These are phyloP conservation scores for Luvunga scandens DNA, from an alignment of 345 rosid genomes.

Conservation along the genomic window DNA sequence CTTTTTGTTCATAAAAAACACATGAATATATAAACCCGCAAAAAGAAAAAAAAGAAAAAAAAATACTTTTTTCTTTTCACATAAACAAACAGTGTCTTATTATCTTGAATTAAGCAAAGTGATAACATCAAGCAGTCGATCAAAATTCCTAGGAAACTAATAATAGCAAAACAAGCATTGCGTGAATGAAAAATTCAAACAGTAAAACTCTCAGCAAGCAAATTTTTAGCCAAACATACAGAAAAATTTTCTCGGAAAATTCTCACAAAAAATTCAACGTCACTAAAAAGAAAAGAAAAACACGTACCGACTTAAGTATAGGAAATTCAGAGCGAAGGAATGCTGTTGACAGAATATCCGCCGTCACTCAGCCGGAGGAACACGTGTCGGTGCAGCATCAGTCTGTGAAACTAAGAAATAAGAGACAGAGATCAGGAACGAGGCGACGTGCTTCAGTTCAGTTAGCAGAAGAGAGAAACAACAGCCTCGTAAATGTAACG, in stretches of 20 bases:
- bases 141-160: not conserved
- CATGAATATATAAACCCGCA: not conserved
- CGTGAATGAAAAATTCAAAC: not conserved
- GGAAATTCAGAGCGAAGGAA: constrained; percentile 23
- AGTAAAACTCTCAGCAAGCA: not conserved
- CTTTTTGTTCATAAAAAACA: not conserved
- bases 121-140: too few relatives aligned
- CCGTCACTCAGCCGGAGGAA: not conserved
- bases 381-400: constrained; percentile 32
- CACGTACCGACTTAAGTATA: constrained; percentile 17
- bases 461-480: not conserved
- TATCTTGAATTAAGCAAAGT: too few relatives aligned
- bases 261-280: not conserved
- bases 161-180: not conserved
- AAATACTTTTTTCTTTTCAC: not conserved
- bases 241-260: constrained; percentile 9
- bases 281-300: not conserved
- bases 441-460: not conserved
- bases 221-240: constrained; percentile 19
- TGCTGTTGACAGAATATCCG: constrained; percentile 12
- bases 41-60: not conserved
- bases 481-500: too few relatives aligned
- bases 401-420: not conserved
- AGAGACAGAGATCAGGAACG: constrained; percentile 10
- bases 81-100: constrained; percentile 14